Percentiles rank a stretch among this genome's conserved stretches.
Evolutionary conservation across 345 rosid species (phyloP).

Genomic region (Aethionema arabicum): DNA sequence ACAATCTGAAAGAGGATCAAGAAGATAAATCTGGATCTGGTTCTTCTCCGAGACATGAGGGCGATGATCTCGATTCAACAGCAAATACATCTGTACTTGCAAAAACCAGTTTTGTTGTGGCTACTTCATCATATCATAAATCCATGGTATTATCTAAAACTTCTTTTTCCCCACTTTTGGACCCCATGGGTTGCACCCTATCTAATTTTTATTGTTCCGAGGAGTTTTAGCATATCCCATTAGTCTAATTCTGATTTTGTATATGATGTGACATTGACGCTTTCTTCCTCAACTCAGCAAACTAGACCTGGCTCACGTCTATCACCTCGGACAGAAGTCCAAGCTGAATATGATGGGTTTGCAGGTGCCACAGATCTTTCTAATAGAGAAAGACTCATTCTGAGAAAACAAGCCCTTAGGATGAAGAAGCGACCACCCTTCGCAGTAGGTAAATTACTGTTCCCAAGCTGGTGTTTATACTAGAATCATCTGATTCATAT

Average conservation of each 20-base stretch:
- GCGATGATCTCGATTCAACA: constrained; percentile 23
- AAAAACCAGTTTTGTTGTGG: constrained; percentile 28
- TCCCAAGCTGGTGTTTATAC: not conserved
- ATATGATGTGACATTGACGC: too few species aligned
- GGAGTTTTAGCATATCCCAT: constrained; percentile 32
- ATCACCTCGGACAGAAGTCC: constrained; percentile 28
- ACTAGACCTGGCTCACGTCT: constrained; percentile 28
- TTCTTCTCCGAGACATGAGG: constrained; percentile 28
- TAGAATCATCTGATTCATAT: constrained; percentile 16
- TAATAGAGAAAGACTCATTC: constrained; percentile 81
- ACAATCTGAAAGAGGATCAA: constrained; percentile 24
- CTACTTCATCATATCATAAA: constrained; percentile 36
- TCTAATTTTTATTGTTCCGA: not conserved
- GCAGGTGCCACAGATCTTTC: constrained; percentile 48
- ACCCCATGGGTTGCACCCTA: constrained; percentile 5
- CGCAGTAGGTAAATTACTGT: constrained; percentile 63
- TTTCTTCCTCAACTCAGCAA: too few species aligned
- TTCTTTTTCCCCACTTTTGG: constrained; percentile 24
- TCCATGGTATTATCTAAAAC: constrained; percentile 37
- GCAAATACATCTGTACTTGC: constrained; percentile 18
- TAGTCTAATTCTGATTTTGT: too few species aligned
- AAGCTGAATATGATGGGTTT: constrained; percentile 33
- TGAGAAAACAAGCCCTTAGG: constrained; percentile 83
- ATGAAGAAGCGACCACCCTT: constrained; percentile 83
- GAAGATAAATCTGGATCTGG: constrained; percentile 33